Evolutionary conservation across 148 eudicot genomes (phyloP).

Genomic region (Cornus controversa): DNA sequence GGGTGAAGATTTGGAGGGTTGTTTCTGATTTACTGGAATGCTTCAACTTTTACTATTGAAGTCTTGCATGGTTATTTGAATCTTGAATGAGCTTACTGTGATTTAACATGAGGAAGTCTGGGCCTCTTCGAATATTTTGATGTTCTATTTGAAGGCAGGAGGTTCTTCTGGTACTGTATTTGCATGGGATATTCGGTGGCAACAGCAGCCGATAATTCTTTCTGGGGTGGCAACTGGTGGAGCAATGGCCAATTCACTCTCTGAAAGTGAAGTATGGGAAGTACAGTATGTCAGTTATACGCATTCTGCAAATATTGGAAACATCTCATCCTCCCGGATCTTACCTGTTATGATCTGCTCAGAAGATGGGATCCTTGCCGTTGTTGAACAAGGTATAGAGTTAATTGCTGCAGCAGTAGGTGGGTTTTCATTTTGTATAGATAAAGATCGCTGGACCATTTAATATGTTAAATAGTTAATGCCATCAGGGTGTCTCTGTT

Average conservation of each 20-base stretch:
- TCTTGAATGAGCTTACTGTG: neutral
- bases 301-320: conserved; percentile 52
- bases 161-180: conserved; percentile 88
- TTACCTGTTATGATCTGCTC: conserved; percentile 92
- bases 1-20: neutral
- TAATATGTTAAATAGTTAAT: neutral
- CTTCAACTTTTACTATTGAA: neutral
- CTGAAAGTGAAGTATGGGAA: conserved; percentile 95
- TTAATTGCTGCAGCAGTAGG: neutral
- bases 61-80: neutral
- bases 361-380: conserved; percentile 94
- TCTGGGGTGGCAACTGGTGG: conserved; percentile 60
- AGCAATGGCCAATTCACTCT: conserved; percentile 37
- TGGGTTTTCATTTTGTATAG: neutral
- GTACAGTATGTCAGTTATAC: conserved; percentile 76
- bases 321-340: conserved; percentile 54
- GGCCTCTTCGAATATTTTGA: neutral
- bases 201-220: conserved; percentile 75
- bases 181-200: conserved; percentile 95
- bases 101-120: neutral
- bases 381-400: conserved; percentile 66
- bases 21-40: neutral
- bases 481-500: neutral
- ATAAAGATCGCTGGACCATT: neutral
- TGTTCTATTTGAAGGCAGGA: conserved; percentile 68